Evolutionary conservation across 2,329 filamentous ascomycete genomes (phyloP), one percentile per base, ranked within the genome.

Genomic region (Delphinella strobiligena): DNA sequence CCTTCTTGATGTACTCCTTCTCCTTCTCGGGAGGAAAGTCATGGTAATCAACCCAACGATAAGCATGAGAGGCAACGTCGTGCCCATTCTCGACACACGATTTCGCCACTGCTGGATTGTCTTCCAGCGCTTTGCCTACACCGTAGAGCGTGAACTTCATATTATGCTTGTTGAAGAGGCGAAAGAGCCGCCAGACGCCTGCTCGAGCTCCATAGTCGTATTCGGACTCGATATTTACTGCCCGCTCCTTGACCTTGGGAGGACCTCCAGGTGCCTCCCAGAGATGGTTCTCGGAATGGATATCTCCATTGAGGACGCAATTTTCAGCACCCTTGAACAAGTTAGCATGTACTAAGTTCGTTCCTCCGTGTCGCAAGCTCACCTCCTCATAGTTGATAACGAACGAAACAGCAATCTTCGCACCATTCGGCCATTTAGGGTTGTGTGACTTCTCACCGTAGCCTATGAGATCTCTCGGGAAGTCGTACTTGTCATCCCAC

Each of bases 71-170:
- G 1, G 68, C 68, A 24, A 72, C 56, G 41, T 72, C 69, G 45
- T 71, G 68, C 3, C 68, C 67, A 38, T 63, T 59, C 33, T 69
- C 63, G 0, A 71, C 67, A 43, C 62, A 67, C 4, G 63, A 55
- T n/a, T 51, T 56, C 2, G 61, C 67, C 1, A 71, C 67, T 37
- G 63, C 61, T 0, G 67, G 68, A 40, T 68, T 61, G 49, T 66
- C 50, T 47, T 71, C 66, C 3, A 70, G 54, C 1, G 67, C 68
- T 31, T 64, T 58, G 2, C 61, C 68, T 2, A 72, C 68, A 8
- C 65, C 68, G 45, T 71, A 70, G 4, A 71, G 54, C 0, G 68
- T 71, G 45, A 66, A 68, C 48, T 67, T 67, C 60, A 69, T 68
- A 30, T 59, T 56, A 44, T 67, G 52, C 34, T 63, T 57, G 45